phyloP scores from a whole-genome alignment of 768 basidiomycete species.

The Russula lepida region DNA sequence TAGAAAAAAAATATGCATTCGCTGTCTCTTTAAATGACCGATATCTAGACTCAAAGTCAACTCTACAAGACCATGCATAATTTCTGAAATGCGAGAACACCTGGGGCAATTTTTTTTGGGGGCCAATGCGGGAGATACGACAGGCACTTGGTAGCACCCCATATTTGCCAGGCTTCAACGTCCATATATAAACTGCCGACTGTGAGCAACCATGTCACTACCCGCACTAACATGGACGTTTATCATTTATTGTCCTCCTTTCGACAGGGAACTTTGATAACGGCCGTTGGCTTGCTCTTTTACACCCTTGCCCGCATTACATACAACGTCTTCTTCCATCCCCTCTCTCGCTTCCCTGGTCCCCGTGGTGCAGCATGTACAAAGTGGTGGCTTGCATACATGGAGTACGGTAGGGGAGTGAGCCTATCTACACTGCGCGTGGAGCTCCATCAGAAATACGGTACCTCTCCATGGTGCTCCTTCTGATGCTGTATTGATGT shows the following conservation, averaged over 20 bases:
- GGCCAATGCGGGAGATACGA: no score
- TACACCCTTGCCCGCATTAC: neutral
- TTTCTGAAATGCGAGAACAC: no score
- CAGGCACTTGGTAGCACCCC: no score
- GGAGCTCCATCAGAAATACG: conserved; percentile 6
- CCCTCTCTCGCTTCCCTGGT: conserved; percentile 10
- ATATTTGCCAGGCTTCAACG: no score
- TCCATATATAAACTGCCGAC: neutral
- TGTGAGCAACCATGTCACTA: no score
- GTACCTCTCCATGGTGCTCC: neutral
- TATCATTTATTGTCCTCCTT: neutral
- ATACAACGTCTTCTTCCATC: conserved; percentile 12
- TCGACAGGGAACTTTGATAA: neutral
- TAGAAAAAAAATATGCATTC: no score
- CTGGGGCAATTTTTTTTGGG: no score
- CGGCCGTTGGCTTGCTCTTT: neutral
- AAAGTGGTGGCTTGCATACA: conserved; percentile 14
- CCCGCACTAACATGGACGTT: neutral
- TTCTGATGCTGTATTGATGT: no score
- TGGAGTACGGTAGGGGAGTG: neutral
- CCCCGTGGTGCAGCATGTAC: conserved; percentile 8
- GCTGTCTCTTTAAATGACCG: no score
- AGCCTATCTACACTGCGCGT: conserved; percentile 1
- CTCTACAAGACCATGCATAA: no score
- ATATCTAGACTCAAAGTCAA: no score